Percentiles rank a stretch among this genome's conserved stretches.
These are phyloP conservation scores for Amanita jacksonii DNA, from an alignment of 768 basidiomycete genomes.

Conservation along the genomic window DNA sequence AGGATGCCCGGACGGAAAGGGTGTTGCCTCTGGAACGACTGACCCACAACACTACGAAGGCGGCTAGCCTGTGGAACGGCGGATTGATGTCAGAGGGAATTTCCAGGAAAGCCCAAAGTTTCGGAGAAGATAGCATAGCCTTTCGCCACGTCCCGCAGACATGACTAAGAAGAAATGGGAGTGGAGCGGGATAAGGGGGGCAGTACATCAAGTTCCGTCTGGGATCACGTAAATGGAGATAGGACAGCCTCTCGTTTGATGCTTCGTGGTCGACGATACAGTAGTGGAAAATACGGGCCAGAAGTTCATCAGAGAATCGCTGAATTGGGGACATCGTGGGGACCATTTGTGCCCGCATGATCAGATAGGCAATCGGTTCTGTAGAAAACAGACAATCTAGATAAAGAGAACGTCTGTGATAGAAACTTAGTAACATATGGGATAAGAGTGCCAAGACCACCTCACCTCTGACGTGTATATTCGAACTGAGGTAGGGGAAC, in stretches of 20 bases:
- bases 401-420: too few species aligned
- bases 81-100: neutral
- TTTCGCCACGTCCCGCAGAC: conserved; percentile 1
- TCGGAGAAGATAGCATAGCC: neutral
- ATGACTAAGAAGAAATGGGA: neutral
- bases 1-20: neutral
- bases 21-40: neutral
- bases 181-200: neutral
- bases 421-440: too few species aligned
- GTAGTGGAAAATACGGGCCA: neutral
- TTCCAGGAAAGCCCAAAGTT: conserved; percentile 1
- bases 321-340: neutral
- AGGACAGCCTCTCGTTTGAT: neutral
- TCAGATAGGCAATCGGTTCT: too few species aligned
- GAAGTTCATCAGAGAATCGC: neutral
- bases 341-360: too few species aligned
- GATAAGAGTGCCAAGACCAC: too few species aligned
- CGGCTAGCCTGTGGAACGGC: neutral
- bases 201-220: neutral
- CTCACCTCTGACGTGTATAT: too few species aligned
- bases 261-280: neutral
- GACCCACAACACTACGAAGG: neutral
- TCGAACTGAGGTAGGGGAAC: too few species aligned
- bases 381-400: too few species aligned
- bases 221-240: neutral